phyloP scores from a whole-genome alignment of 345 rosid genomes.

The Erucastrum elatum region DNA sequence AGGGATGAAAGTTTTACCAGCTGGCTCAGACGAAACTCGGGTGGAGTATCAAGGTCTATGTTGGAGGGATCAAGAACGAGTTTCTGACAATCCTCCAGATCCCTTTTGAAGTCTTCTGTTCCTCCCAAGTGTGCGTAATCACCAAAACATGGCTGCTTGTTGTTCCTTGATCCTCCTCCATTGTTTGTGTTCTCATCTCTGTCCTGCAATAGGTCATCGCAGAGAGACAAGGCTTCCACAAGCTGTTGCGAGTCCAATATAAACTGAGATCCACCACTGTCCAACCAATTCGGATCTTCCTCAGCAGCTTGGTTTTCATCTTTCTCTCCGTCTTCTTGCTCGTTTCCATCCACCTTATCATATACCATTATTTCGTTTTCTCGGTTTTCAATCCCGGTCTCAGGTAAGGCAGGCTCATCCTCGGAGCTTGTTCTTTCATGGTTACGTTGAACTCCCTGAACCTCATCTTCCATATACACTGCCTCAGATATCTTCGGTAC shows the following conservation, averaged over 20 bases:
- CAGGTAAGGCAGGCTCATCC: slow-evolving; percentile 36
- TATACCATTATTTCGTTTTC: slow-evolving; percentile 38
- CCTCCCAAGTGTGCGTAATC: slow-evolving; percentile 84
- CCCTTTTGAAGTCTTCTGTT: slow-evolving; percentile 72
- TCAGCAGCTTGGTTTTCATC: slow-evolving; percentile 45
- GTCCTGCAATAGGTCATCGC: slow-evolving; percentile 70
- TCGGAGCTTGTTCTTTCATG: slow-evolving; percentile 39
- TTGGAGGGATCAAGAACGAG: slow-evolving; percentile 69
- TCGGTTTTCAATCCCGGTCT: slow-evolving; percentile 29
- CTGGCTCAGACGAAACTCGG: slow-evolving; percentile 91
- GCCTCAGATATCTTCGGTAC: slow-evolving; percentile 38
- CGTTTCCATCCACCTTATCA: slow-evolving; percentile 35
- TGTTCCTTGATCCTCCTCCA: slow-evolving; percentile 33
- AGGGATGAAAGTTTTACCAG: slow-evolving; percentile 47
- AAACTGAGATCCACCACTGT: slow-evolving; percentile 71
- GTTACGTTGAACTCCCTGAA: slow-evolving; percentile 42
- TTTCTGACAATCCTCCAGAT: slow-evolving; percentile 85
- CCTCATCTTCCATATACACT: slow-evolving; percentile 46
- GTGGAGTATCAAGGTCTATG: slow-evolving; percentile 88
- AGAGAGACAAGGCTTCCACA: slow-evolving; percentile 82
- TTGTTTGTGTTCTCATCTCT: slow-evolving; percentile 51
- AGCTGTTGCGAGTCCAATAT: slow-evolving; percentile 86
- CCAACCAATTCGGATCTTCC: slow-evolving; percentile 79
- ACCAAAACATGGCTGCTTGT: slow-evolving; percentile 58
- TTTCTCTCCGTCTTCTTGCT: neutral